Conservation (phyloP, 176 grass and related monocot species). For the Poa annua region DNA sequence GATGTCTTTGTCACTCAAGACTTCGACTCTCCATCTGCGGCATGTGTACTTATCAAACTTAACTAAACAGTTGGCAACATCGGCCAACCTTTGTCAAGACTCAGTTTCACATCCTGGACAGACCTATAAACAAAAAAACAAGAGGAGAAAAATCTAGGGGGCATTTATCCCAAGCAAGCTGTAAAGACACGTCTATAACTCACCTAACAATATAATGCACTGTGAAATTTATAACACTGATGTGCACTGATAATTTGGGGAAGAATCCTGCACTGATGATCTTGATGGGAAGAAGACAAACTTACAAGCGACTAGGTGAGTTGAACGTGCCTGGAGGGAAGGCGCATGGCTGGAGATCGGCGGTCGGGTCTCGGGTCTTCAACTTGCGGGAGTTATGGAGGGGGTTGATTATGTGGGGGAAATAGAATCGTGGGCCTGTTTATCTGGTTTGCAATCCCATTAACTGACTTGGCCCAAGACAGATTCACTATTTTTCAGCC, state of each 20-base stretch:
- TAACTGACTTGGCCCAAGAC: background rate
- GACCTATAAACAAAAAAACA: constrained; percentile 1
- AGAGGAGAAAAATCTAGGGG: background rate
- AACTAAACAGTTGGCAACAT: constrained; percentile 1
- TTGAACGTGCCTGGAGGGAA: background rate
- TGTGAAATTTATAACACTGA: background rate
- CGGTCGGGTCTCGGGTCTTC: background rate
- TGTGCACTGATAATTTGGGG: constrained; percentile 2
- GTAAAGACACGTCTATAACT: background rate
- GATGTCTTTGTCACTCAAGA: constrained; percentile 43
- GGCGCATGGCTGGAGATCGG: background rate
- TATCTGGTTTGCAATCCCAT: background rate
- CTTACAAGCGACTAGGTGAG: background rate
- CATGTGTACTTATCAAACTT: constrained; percentile 27
- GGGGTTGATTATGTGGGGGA: background rate
- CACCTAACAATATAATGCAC: background rate
- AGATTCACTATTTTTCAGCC: background rate
- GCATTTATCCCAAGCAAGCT: background rate
- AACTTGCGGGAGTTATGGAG: background rate
- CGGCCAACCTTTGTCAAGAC: background rate
- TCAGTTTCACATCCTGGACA: background rate
- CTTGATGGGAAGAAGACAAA: background rate
- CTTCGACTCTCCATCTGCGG: background rate
- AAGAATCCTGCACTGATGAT: background rate
- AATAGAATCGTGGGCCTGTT: background rate